These are phyloP conservation scores for Trichoderma afroharzianum DNA, from an alignment of 2,329 filamentous ascomycete genomes.

Conservation along the genomic window DNA sequence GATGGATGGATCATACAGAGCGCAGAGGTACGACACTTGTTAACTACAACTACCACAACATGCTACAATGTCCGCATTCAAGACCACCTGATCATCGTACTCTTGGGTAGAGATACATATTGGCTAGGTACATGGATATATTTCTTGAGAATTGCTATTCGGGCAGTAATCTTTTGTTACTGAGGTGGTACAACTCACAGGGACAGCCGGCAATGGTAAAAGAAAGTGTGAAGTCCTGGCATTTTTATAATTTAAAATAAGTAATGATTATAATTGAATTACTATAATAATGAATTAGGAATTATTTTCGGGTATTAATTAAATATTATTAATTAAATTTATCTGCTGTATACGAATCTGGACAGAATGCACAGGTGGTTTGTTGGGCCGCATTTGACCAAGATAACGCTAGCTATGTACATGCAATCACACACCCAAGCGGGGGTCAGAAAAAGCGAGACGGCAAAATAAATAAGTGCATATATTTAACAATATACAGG, in stretches of 20 bases:
- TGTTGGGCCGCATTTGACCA: constrained; percentile 19
- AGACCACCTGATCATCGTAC: background rate
- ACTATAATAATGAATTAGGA: too few species aligned
- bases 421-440: background rate
- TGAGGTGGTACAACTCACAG: too few species aligned
- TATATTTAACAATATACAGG: too few species aligned
- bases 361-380: constrained; percentile 86
- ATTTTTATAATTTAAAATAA: too few species aligned
- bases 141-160: background rate
- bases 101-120: background rate
- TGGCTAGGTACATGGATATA: background rate
- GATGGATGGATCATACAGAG: background rate
- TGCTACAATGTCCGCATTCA: background rate
- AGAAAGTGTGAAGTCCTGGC: too few species aligned
- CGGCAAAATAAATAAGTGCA: too few species aligned
- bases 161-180: too few species aligned
- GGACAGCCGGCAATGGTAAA: too few species aligned
- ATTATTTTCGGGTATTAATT: too few species aligned
- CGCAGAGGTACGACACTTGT: background rate
- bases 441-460: too few species aligned
- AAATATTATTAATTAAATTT: too few species aligned
- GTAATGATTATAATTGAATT: too few species aligned
- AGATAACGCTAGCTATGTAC: background rate
- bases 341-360: constrained; percentile 62
- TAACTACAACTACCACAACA: background rate